Base-by-base conservation (phyloP, 345 rosid genomes). In the Stellera chamaejasme region DNA sequence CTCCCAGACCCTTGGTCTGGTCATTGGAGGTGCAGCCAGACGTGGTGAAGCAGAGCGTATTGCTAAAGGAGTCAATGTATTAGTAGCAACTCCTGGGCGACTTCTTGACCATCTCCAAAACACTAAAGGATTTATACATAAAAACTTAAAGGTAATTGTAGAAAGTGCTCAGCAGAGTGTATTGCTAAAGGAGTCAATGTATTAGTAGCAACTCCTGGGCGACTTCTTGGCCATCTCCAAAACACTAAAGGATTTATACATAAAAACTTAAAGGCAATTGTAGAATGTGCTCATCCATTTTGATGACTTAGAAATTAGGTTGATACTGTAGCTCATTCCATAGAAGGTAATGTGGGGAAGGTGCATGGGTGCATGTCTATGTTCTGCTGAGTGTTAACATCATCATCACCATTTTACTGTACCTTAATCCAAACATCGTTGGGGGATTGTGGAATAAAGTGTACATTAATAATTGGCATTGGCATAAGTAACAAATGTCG, bases 61-160 rank as follows among this genome's bases (percentile, higher is more conserved):
- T 54, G 87, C 68, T 1, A 85, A 64, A 59, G 99, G 99, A 39
- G 88, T 83, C 28, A 94, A 94, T 75, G 73, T 94, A 59, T 70
- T 94, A 69, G 90, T 94, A 42, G 99, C 96, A 66, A 94, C 99
- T 14, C 99, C 96, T 66, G 96, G 97, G 48, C 90, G 97, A 14
- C 96, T 94, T 66, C 90, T 94, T 64, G 96, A 94, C 64, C 99
- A 87, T 78, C 93, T 90, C 72, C 97, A 87, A 57, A 75, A 94
- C 63, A 90, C 96, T 5, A 87, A 87, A 70, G 87, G 90, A 41
- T 94, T 94, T 67, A 70, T 85, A 48, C 90, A 58, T 72, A 94
- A 89, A 69, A 79, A 85, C 63, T 69, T 94, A 58, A 93, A 93
- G 96, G 99, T 89, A 73, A 36, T 32, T 9, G 50, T 4, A 14